Base-by-base conservation (phyloP, 371 early-diverging fungal genomes). In the Capniomyces stellatus region DNA sequence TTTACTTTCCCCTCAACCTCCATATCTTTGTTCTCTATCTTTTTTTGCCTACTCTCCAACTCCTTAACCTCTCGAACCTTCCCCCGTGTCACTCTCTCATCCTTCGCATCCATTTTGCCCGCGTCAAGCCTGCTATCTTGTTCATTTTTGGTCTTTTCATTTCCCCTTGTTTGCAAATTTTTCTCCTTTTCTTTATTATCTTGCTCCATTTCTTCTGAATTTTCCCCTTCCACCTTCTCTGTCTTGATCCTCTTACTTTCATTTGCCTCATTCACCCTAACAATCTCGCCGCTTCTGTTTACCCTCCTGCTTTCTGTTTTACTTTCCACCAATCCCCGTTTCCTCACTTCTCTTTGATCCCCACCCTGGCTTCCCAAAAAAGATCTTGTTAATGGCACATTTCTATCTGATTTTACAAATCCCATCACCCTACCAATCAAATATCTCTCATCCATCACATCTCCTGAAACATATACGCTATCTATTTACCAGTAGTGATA, bases 371-470 rank as follows among this genome's bases (percentile, higher is more conserved):
- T 35, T 10, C 35, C 15, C 15, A 29, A 18, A 27, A 8, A 30
- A 28, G 51, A 51, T 51, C 51, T 51, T 31, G 51, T 51, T 22
- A 35, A 12, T 21, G 51, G 23, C 13, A 30, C 19, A 29, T 30
- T 51, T 30, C 29, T n/a, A 3, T 31, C 39, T 2, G 51, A 27
- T 13, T 70, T 72, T 12, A 76, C 75, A 62, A 90, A 87, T 64
- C 80, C 81, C 81, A 89, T 80, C 48, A 90, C 67, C 22, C 90
- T 75, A 3, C 85, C 90, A 30, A 89, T 77, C 57, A 78, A 85
- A 56, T 79, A 83, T 41, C 84, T 73, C 52, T 88, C 87, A 4
- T 82, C 83, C 6, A 75, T 62, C 60, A 75, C 73, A 53, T 85
- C 86, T 40, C 82, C 77, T 22, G 80, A 73, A 56, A 87, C 62